Evolutionary conservation across 2,329 filamentous ascomycete genomes (phyloP).

Genomic region (Nothophaeocryptopus gaeumannii): DNA sequence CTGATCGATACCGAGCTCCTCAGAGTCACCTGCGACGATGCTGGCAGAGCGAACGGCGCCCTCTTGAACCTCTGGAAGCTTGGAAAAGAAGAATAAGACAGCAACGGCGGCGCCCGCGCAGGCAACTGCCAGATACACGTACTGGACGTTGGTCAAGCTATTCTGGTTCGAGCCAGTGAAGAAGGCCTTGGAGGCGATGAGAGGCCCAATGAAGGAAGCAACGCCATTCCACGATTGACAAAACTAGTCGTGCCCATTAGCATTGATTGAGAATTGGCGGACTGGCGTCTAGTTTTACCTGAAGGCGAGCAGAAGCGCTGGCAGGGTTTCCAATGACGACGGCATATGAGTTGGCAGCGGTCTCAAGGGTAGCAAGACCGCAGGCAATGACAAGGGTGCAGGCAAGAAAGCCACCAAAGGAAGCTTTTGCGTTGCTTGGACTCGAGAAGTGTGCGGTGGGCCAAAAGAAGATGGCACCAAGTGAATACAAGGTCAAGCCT

Average conservation of each 20-base stretch:
- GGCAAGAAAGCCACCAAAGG: conserved; percentile 39
- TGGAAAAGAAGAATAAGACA: conserved; percentile 38
- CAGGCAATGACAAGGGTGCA: conserved; percentile 41
- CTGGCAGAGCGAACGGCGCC: conserved; percentile 27
- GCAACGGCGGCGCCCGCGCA: conserved; percentile 36
- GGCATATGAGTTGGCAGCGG: conserved; percentile 40
- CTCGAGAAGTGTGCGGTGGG: conserved; percentile 36
- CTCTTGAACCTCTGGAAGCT: conserved; percentile 37
- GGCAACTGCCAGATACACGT: conserved; percentile 41
- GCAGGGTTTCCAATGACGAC: conserved; percentile 39
- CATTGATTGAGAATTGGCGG: too few species aligned
- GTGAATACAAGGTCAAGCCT: conserved; percentile 37
- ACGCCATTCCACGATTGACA: conserved; percentile 41
- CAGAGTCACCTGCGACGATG: conserved; percentile 28
- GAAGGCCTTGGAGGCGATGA: conserved; percentile 41
- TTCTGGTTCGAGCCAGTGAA: conserved; percentile 35
- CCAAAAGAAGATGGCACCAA: conserved; percentile 41
- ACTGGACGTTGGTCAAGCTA: conserved; percentile 38
- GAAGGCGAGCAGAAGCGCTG: conserved; percentile 37
- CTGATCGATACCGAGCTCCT: conserved; percentile 31
- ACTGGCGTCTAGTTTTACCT: conserved; percentile 5
- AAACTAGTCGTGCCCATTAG: conserved; percentile 22
- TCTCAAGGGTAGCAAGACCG: conserved; percentile 41
- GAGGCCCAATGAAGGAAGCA: conserved; percentile 40
- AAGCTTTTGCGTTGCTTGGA: conserved; percentile 29